Evolutionary conservation across 1,284 basidiomycete species (phyloP), one percentile per base, ranked within the genome.

Genomic region (Tausonia pullulans): DNA sequence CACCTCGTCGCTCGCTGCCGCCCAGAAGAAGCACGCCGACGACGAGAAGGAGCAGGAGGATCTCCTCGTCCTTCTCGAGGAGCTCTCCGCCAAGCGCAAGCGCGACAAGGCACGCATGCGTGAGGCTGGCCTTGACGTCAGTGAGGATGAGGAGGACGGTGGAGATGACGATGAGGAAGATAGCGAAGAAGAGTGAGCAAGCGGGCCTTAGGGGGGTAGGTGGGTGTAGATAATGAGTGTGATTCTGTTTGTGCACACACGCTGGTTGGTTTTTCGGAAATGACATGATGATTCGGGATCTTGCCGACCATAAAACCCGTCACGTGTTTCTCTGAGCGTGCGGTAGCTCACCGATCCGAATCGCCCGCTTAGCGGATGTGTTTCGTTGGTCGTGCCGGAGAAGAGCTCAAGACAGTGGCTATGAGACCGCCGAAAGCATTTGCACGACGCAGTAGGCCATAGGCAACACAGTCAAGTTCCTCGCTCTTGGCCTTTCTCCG

Each of bases 21-120:
- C 69, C 39, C 82, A 86, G 69, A 80, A 79, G 64, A 87, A 86
- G 73, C 80, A 82, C 56, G 83, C 82, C 68, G 90, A 94, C n/a
- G 83, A 85, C 40, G 87, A 90, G 74, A 94, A 93, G 77, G 93
- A 97, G 73, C 91, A 95, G 72, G 93, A 96, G 74, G 93, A 98
- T 75, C 74, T 98, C 63, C 80, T 98, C 2, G 93, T 98, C 0
- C 78, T 98, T 48, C 79, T 98, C 3, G 96, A 98, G 71, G 96
- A 98, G 75, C 78, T 98, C 61, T 88, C 84, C 58, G 81, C 79
- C 67, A 96, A 95, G 76, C 80, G 90, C 55, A 82, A 82, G 73
- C 78, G 78, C 68, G 91, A 95, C 71, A 94, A 92, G 76, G 88
- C 1, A 92, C 95, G 62, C 90, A 90, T 67, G 92, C 95, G 70